A percentile compares a stretch with the other conserved stretches of the same genome.
phyloP scores from a whole-genome alignment of 345 rosid genomes.

The Melastoma malabathricum region DNA sequence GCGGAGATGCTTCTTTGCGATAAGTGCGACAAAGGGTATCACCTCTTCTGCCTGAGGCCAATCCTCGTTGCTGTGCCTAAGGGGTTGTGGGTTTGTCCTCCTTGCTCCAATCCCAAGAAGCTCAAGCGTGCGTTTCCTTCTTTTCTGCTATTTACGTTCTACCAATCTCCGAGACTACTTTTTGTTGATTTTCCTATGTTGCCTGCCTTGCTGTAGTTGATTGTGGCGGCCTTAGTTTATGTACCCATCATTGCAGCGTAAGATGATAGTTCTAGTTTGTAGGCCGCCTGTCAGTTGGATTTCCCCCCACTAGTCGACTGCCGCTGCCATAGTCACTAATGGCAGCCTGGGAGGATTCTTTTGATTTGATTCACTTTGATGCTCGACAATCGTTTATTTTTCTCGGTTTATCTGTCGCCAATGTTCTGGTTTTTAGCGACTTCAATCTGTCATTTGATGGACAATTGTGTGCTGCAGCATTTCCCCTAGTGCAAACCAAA shows the following conservation, averaged over 20 bases:
- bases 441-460: not conserved
- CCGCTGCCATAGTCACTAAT: too few species aligned
- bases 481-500: constrained; percentile 70
- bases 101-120: constrained; percentile 39
- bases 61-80: constrained; percentile 75
- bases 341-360: too few species aligned
- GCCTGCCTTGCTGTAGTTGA: not conserved
- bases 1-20: constrained; percentile 76
- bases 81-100: constrained; percentile 73
- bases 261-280: too few species aligned
- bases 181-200: not conserved
- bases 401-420: not conserved
- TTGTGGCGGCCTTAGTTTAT: too few species aligned
- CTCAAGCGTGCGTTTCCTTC: constrained; percentile 46
- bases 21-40: constrained; percentile 71
- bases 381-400: not conserved
- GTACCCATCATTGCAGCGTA: too few species aligned
- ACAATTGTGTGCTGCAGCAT: constrained; percentile 24
- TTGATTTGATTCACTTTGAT: too few species aligned
- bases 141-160: not conserved
- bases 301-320: too few species aligned
- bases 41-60: constrained; percentile 75
- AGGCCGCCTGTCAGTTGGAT: too few species aligned
- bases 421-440: not conserved
- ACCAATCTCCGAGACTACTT: not conserved